These are phyloP conservation scores for Stropharia rugosoannulata DNA, from an alignment of 768 basidiomycete species.

Conservation along the genomic window DNA sequence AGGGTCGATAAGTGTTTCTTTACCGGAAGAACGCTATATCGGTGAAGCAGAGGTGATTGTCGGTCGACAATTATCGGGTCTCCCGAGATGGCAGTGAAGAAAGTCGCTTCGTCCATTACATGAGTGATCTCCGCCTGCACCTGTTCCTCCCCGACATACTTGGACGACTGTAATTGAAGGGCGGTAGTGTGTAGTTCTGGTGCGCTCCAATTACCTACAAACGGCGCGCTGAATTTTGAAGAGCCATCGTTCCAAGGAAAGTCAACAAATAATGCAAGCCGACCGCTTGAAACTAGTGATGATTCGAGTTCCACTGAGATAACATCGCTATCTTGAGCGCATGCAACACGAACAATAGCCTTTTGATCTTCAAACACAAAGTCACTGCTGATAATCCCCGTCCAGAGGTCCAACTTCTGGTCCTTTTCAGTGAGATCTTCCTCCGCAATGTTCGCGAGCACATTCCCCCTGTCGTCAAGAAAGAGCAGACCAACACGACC, in stretches of 20 bases:
- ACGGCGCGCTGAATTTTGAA: conserved; percentile 54
- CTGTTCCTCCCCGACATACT: neutral
- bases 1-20: conserved; percentile 22
- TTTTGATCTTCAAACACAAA: conserved; percentile 36
- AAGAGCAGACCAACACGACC: conserved; percentile 50
- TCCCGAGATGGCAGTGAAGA: conserved; percentile 43
- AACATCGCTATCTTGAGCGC: conserved; percentile 36
- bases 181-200: conserved; percentile 48
- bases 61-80: conserved; percentile 37
- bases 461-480: conserved; percentile 2
- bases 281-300: conserved; percentile 33
- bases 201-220: conserved; percentile 52
- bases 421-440: conserved; percentile 29
- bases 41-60: conserved; percentile 42
- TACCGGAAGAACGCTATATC: conserved; percentile 43
- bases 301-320: conserved; percentile 42
- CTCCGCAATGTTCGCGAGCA: conserved; percentile 31
- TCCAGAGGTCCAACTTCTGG: conserved; percentile 57
- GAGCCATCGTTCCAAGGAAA: conserved; percentile 64
- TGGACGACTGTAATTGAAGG: conserved; percentile 16
- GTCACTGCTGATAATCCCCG: conserved; percentile 45
- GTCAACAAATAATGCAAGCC: conserved; percentile 51
- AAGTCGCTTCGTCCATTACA: conserved; percentile 35
- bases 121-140: conserved; percentile 41
- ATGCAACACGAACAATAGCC: conserved; percentile 39